phyloP scores from a whole-genome alignment of 2,329 filamentous ascomycete species.

The Penicillium sp. region DNA sequence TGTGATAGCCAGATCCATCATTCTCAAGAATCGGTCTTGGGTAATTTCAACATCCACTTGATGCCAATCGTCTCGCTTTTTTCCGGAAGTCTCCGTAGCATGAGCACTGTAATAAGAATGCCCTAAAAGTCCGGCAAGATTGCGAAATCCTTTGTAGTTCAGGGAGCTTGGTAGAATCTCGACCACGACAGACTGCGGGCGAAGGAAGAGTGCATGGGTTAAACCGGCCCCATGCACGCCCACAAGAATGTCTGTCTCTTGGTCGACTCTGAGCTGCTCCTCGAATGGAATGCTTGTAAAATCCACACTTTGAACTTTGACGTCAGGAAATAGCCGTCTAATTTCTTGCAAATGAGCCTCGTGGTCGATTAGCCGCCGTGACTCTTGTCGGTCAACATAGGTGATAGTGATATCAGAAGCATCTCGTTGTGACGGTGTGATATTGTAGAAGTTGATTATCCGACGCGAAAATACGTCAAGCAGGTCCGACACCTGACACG shows the following conservation, averaged over 20 bases:
- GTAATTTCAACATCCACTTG: constrained; percentile 23
- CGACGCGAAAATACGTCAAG: constrained; percentile 33
- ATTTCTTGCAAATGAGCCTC: constrained; percentile 26
- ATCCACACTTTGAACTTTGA: constrained; percentile 33
- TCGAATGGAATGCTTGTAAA: constrained; percentile 36
- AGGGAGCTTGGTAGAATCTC: constrained; percentile 41
- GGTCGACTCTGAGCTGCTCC: constrained; percentile 34
- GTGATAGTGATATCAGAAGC: constrained; percentile 25
- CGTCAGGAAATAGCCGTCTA: constrained; percentile 19
- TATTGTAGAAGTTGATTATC: constrained; percentile 27
- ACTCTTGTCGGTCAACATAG: constrained; percentile 32
- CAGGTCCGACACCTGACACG: constrained; percentile 29
- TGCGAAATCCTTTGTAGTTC: constrained; percentile 39
- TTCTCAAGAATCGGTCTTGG: constrained; percentile 23
- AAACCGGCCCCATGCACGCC: constrained; percentile 45
- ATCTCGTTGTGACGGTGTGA: constrained; percentile 13
- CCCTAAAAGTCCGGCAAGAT: constrained; percentile 38
- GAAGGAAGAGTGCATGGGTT: constrained; percentile 42
- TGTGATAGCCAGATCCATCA: constrained; percentile 23
- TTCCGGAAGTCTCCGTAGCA: constrained; percentile 15
- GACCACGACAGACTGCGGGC: constrained; percentile 31
- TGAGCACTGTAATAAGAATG: constrained; percentile 38
- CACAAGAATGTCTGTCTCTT: constrained; percentile 40
- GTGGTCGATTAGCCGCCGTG: constrained; percentile 29
- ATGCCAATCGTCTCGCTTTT: constrained; percentile 21